phyloP scores from a whole-genome alignment of 805 yeast species.

The Barnettozyma siamensis region DNA sequence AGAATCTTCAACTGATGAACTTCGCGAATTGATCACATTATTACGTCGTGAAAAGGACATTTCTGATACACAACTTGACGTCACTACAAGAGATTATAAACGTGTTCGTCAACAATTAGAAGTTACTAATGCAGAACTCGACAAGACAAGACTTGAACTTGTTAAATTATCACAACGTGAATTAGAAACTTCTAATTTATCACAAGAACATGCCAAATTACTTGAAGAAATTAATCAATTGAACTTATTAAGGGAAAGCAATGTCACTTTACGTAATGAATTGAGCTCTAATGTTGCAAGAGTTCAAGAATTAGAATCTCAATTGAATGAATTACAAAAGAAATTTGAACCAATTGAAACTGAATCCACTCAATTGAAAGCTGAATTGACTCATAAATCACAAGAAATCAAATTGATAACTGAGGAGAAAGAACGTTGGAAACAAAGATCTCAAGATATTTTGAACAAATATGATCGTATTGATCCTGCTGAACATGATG shows the following conservation, averaged over 20 bases:
- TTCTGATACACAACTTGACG: constrained; percentile 52
- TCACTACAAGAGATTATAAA: constrained; percentile 46
- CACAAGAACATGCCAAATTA: constrained; percentile 39
- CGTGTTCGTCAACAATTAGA: constrained; percentile 47
- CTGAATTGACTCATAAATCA: constrained; percentile 42
- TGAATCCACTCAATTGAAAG: constrained; percentile 31
- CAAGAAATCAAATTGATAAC: constrained; percentile 41
- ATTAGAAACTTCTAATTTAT: constrained; percentile 17
- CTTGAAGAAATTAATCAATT: constrained; percentile 53
- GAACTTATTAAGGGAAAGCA: constrained; percentile 62
- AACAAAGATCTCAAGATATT: constrained; percentile 43
- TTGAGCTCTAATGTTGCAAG: constrained; percentile 27
- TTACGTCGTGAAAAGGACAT: constrained; percentile 74
- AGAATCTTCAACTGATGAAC: constrained; percentile 24
- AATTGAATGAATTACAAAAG: constrained; percentile 27
- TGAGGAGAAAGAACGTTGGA: constrained; percentile 59
- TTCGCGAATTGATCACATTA: constrained; percentile 51
- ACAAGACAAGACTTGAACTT: constrained; percentile 45
- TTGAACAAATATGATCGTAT: constrained; percentile 39
- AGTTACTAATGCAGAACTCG: constrained; percentile 43
- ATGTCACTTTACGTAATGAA: constrained; percentile 55
- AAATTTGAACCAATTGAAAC: constrained; percentile 42
- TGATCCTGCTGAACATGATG: constrained; percentile 41
- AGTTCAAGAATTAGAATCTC: constrained; percentile 35
- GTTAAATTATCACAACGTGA: constrained; percentile 31